Evolutionary conservation across 768 basidiomycete genomes (phyloP), one percentile per base, ranked within the genome.

Genomic region (Rickenella mellea): DNA sequence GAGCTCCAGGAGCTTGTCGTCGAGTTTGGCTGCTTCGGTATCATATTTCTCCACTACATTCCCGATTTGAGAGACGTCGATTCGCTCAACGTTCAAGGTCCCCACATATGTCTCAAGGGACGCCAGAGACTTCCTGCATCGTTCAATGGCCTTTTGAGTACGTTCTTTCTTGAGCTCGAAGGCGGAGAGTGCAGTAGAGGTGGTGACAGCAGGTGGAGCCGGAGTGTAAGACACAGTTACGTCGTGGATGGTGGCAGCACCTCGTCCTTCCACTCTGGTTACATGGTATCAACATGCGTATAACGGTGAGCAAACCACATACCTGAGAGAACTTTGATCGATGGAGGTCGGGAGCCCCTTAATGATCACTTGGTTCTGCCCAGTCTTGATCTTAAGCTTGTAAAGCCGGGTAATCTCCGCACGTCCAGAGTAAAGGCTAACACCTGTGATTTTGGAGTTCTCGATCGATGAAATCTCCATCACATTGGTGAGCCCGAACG

Each of bases 201-300:
- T 53, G 6, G 44, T 54, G 1, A 50, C 49, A 7, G 31, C 12
- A 4, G 53, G 36, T 2, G 55, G 47, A 12, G 38, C 46, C 9
- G 55, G 43, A 12, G 49, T 42, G 1, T 29, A 40, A 2, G 63
- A 62, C 26, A 68, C 45, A 12, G 62, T 59, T 1, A 71, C 68
- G 44, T 71, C 69, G 36, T 71, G 68, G 31, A 73, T 71, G 0
- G 65, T 69, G 5, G 67, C 69, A 29, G 55, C 48, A n/a, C 69
- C 67, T 15, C 60, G 50, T 8, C 69, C 70, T 55, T 71, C 67
- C 3, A 70, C 69, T 43, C 70, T 71, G 42, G 5, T 45, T 5
- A 12, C 5, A 8, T 40, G 4, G 21, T n/a, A n/a, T n/a, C n/a
- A n/a, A n/a, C n/a, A n/a, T n/a, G n/a, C n/a, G n/a, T n/a, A n/a